phyloP scores from a whole-genome alignment of 192 early-diverging fungal species.

The Backusella westeae region DNA sequence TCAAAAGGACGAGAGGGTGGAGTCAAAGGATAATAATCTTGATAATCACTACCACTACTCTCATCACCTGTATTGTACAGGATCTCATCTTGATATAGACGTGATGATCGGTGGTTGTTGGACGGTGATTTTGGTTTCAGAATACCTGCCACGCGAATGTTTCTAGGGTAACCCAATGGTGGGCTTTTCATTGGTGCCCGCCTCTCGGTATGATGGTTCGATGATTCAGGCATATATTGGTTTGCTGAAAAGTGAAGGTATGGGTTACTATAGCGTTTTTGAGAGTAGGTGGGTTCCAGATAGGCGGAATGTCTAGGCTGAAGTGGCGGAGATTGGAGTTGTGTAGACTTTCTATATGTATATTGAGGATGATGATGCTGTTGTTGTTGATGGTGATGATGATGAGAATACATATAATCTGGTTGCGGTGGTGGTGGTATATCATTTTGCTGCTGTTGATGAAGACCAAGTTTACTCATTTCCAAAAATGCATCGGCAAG shows the following conservation, averaged over 20 bases:
- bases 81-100: background rate
- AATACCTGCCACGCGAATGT: background rate
- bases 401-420: background rate
- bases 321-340: background rate
- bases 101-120: background rate
- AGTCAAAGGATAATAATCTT: background rate
- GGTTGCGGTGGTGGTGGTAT: background rate
- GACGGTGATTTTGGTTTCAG: background rate
- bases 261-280: background rate
- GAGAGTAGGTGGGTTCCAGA: background rate
- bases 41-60: background rate
- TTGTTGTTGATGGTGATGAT: background rate
- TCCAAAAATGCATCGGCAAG: background rate
- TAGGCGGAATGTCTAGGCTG: background rate
- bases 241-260: background rate
- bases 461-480: background rate
- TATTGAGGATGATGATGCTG: background rate
- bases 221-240: conserved; percentile 1
- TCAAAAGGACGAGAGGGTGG: conserved; percentile 1
- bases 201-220: background rate
- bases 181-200: background rate
- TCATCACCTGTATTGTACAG: background rate
- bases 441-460: background rate
- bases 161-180: background rate
- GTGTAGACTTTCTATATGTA: conserved; percentile 4